Evolutionary conservation across 495 filamentous ascomycete species (phyloP), one percentile per base, ranked within the genome.

Genomic region (Aspergillus biplanus): DNA sequence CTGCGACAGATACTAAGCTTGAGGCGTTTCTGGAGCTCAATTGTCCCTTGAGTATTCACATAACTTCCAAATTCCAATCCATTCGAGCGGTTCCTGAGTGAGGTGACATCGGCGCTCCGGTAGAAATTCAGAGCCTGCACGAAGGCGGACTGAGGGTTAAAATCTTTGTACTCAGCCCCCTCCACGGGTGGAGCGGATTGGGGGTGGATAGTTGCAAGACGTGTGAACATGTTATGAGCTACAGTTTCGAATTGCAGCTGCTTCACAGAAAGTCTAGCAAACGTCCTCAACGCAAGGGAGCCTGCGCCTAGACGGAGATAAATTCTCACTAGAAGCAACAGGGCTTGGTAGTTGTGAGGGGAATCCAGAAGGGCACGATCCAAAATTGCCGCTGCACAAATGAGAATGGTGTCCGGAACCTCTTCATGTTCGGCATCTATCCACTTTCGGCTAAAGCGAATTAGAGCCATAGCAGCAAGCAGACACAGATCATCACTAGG

Each of bases 211-310:
- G 80, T 82, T n/a, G 83, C 82, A 46, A 88, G 74, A 15, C 85
- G 80, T 0, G 85, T 86, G 65, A 82, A 82, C 12, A 87, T 70
- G 33, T 82, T 82, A 65, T 88, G 85, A 13, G 83, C 78, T 52
- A 88, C 71, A 21, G 82, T 83, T 64, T 87, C 84, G 62, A 81
- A 81, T 66, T 88, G 86, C 33, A 87, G 70, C 48, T 88, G 84
- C 63, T 88, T 88, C 56, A 88, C 80, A 18, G 83, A 84, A 16
- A 88, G 74, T 46, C 78, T 81, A 58, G 77, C 76, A 62, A 87
- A 87, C 6, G 75, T 76, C 35, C 73, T 78, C 65, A 87, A 64
- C 4, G 86, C 85, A 11, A 83, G 75, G 6, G 82, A 83, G 15
- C 78, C 79, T 48, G 81, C 80, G 7, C 86, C 86, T 12, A 88